A percentile compares a stretch with the other conserved stretches of the same genome.
Conservation (phyloP, 2,329 filamentous ascomycete species). For the Arthrobotrys conoides region DNA sequence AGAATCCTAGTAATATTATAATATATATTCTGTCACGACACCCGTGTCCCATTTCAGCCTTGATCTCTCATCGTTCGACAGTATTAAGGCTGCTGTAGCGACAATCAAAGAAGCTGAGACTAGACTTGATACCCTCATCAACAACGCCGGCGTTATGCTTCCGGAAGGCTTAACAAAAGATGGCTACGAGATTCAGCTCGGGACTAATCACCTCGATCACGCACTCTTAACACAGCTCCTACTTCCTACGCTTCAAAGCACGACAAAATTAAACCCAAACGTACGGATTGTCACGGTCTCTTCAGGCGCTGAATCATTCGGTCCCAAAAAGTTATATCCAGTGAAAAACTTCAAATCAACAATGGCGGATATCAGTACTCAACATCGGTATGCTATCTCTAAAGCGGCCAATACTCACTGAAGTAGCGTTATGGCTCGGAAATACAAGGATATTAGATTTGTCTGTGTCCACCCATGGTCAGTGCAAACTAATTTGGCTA, state of each 20-base stretch:
- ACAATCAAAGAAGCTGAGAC: slow-evolving; percentile 62
- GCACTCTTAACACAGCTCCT: slow-evolving; percentile 63
- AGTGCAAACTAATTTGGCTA: slow-evolving; percentile 64
- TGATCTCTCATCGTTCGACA: slow-evolving; percentile 65
- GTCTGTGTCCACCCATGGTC: slow-evolving; percentile 71
- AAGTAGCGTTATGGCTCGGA: slow-evolving; percentile 69
- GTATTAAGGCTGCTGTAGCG: slow-evolving; percentile 64
- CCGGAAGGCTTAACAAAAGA: slow-evolving; percentile 63
- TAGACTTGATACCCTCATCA: slow-evolving; percentile 67
- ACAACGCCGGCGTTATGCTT: slow-evolving; percentile 65
- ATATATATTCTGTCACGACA: background rate
- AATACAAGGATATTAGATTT: slow-evolving; percentile 68
- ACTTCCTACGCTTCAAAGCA: slow-evolving; percentile 61
- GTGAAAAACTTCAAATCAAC: slow-evolving; percentile 65
- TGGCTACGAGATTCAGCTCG: slow-evolving; percentile 65
- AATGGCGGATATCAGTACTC: slow-evolving; percentile 66
- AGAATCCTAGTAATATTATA: slow-evolving; percentile 2
- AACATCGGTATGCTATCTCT: slow-evolving; percentile 70
- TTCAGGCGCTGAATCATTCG: slow-evolving; percentile 10
- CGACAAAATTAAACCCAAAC: slow-evolving; percentile 60
- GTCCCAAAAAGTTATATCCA: slow-evolving; percentile 42
- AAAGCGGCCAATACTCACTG: slow-evolving; percentile 71
- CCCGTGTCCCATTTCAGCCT: slow-evolving; percentile 65
- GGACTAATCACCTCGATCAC: slow-evolving; percentile 65
- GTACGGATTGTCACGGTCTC: slow-evolving; percentile 33